Evolutionary conservation across 208 protist species (phyloP).

Genomic region (Trypanosoma congolense): DNA sequence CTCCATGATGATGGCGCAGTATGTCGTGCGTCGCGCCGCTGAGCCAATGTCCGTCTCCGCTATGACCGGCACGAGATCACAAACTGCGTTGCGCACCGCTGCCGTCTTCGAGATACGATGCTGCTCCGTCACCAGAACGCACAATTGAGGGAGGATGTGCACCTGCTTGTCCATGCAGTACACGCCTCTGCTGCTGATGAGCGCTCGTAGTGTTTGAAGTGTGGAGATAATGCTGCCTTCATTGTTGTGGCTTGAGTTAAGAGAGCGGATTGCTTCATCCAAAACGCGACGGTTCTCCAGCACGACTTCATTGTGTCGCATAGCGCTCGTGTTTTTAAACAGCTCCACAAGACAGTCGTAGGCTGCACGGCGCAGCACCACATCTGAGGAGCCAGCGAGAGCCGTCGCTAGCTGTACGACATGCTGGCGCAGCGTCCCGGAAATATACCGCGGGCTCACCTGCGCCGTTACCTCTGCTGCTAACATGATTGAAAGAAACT

Average conservation of each 20-base stretch:
- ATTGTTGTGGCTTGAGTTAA: conserved; percentile 81
- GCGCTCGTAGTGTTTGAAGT: conserved; percentile 66
- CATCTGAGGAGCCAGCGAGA: conserved; percentile 59
- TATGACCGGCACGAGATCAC: conserved; percentile 85
- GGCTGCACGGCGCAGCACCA: conserved; percentile 50
- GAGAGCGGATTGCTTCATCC: conserved; percentile 66
- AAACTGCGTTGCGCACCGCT: conserved; percentile 70
- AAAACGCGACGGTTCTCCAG: conserved; percentile 77
- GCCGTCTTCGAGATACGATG: conserved; percentile 74
- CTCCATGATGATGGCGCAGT: conserved; percentile 88
- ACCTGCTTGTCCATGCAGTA: conserved; percentile 73
- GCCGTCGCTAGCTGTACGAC: conserved; percentile 74
- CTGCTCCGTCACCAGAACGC: conserved; percentile 82
- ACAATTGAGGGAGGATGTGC: conserved; percentile 59
- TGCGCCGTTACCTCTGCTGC: conserved; percentile 59
- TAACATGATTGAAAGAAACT: conserved; percentile 80
- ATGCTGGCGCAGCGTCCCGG: conserved; percentile 43
- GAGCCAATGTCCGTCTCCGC: conserved; percentile 69
- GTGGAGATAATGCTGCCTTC: conserved; percentile 74
- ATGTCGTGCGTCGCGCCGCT: conserved; percentile 56
- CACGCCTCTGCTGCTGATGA: conserved; percentile 68
- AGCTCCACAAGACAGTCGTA: conserved; percentile 84
- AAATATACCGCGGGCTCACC: conserved; percentile 74
- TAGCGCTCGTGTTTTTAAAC: conserved; percentile 56
- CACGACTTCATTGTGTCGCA: conserved; percentile 77